Base-by-base conservation (phyloP, 1,284 basidiomycete genomes). In the Rhodotorula sp. region DNA sequence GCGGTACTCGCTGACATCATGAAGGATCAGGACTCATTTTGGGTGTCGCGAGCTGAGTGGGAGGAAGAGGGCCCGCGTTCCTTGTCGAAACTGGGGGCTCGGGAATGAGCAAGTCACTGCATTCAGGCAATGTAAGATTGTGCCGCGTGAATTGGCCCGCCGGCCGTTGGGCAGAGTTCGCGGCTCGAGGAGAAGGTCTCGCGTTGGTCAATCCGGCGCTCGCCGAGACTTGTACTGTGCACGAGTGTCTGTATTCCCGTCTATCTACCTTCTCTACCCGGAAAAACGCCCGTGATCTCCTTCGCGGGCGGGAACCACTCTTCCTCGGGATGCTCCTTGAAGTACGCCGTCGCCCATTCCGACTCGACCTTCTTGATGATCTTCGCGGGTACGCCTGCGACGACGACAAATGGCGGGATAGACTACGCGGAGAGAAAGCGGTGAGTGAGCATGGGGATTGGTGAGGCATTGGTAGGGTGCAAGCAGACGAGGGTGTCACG, bases 11-110 rank as follows among this genome's bases (percentile, higher is more conserved):
- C 94, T 8, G 94, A 99, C 81, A 98, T 99, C 82, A 98, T 99
- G 95, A 97, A 96, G 84, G 86, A 85, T 79, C 86, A 92, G 51
- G 87, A 93, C 78, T 90, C 92, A 78, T 98, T 98, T 84, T 98
- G 78, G 94, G 89, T 96, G 79, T 86, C 91, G 64, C 85, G 89
- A 72, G 90, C 91, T 76, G 93, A 95, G 81, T 96, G 93, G 73
- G 89, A 89, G 74, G 94, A 97, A 81, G 88, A 94, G 81, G 94
- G 94, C 27, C 81, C 85, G 15, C 83, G 86, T 55, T 84, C 92
- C 39, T 79, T 96, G 76, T 93, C 94, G 78, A 95, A 95, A 49
- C 39, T 74, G 1, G 72, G 72, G 17, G n/a, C 61, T 15, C 7
- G 68, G 11, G 68, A 70, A 27, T 70, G n/a, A 44, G 36, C 48